Base-by-base conservation (phyloP, 768 basidiomycete species). In the Termitomyces sp. region DNA sequence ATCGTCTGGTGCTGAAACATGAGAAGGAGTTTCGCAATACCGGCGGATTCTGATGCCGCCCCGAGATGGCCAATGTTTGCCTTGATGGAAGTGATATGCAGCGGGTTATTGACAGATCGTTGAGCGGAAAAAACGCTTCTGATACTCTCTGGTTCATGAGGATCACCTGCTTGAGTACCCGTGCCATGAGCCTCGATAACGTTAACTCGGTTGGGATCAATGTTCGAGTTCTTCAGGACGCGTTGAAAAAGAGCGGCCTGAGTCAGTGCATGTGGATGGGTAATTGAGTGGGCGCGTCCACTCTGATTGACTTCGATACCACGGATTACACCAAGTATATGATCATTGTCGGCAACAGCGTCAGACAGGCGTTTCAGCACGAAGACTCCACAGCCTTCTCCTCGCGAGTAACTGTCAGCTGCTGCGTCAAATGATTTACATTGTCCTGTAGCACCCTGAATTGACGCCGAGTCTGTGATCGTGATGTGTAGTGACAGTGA, bases 101-200 rank as follows among this genome's bases (percentile, higher is more conserved):
- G 81, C 10, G 82, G 82, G 57, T 85, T 84, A 60, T 73, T 69
- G 12, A 67, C 58, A 2, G 72, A 67, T 48, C 83, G 81, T 49
- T 74, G 71, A 38, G 63, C 63, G 3, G 79, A 75, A 59, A 91
- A 81, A 34, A 86, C 81, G 15, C 70, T 74, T 40, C 87, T 79
- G 60, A 91, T 81, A 52, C 86, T 85, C 60, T 83, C 81, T 42
- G 91, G 66, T 67, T 91, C 91, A 64, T 74, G 79, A 1, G 83
- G 80, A 70, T 91, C 89, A 8, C 90, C 90, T 2, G 84, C 85
- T 66, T 86, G 86, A 0, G 89, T 86, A 0, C 85, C 91, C 1
- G 89, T 88, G 1, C 88, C 89, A 69, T 92, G 90, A 3, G 88
- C 87, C 68, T 92, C 91, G 25, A 88, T 79, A 29, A 89, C 81